A percentile compares a stretch with the other conserved stretches of the same genome.
These are phyloP conservation scores for Colletotrichum sp. DNA, from an alignment of 2,329 filamentous ascomycete species.

Conservation along the genomic window DNA sequence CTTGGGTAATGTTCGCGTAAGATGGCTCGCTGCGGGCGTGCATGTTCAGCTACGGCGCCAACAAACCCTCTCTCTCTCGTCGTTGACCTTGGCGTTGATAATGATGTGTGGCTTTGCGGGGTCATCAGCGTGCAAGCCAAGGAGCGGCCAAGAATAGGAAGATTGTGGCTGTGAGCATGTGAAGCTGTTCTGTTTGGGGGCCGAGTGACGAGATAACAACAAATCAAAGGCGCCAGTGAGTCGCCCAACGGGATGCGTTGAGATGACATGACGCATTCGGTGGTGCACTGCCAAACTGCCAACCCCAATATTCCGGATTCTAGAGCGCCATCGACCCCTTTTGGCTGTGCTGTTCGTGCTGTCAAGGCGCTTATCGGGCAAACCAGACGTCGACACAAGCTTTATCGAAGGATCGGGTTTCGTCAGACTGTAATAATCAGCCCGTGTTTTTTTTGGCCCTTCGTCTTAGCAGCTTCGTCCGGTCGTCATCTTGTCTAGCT, in stretches of 20 bases:
- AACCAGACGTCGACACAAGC: background rate
- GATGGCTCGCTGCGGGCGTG: background rate
- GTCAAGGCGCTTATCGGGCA: background rate
- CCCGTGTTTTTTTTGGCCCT: background rate
- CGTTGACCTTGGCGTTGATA: conserved; percentile 9
- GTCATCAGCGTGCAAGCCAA: conserved; percentile 8
- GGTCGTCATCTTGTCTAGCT: background rate
- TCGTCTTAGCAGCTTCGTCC: conserved; percentile 3
- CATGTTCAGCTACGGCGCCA: background rate
- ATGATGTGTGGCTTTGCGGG: conserved; percentile 13
- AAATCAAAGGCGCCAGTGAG: background rate
- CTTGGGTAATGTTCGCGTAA: background rate
- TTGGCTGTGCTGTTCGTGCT: background rate
- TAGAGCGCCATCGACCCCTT: background rate
- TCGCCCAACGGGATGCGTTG: background rate
- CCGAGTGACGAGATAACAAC: background rate
- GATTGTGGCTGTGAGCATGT: conserved; percentile 15
- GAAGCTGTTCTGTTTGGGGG: background rate
- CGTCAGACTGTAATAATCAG: background rate
- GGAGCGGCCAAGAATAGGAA: background rate
- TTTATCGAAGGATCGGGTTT: background rate
- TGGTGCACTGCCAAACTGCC: background rate
- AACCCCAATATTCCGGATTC: background rate
- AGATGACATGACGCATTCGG: background rate
- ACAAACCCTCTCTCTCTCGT: background rate